A percentile compares a stretch with the other conserved stretches of the same genome.
Evolutionary conservation across 1,284 basidiomycete species (phyloP).

Genomic region (Trametes pubescens): DNA sequence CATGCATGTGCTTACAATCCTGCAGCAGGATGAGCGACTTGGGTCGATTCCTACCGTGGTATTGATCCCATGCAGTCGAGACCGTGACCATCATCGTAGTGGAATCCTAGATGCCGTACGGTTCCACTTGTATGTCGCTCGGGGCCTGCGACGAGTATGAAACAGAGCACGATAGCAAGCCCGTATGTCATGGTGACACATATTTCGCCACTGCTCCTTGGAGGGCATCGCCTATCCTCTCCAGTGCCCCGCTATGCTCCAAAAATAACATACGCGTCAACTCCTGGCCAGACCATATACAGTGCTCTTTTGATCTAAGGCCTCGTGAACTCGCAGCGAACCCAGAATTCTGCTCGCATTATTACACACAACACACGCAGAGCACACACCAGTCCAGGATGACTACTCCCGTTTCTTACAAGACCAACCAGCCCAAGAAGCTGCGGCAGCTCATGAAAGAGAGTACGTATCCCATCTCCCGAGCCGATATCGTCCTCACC

Average conservation of each 20-base stretch:
- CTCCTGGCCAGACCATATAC: neutral
- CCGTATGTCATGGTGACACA: conserved; percentile 22
- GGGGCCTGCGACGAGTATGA: too few species aligned
- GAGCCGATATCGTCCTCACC: neutral
- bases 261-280: neutral
- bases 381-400: neutral
- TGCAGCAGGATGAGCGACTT: too few species aligned
- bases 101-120: too few species aligned
- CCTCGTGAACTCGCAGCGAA: neutral
- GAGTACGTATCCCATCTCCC: conserved; percentile 17
- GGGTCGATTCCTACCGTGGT: too few species aligned
- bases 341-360: neutral
- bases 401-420: conserved; percentile 29
- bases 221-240: neutral
- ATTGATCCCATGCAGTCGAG: too few species aligned
- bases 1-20: too few species aligned
- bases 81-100: too few species aligned
- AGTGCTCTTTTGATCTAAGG: neutral
- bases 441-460: conserved; percentile 35
- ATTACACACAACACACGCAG: neutral
- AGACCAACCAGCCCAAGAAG: conserved; percentile 35
- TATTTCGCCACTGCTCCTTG: neutral
- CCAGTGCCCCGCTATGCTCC: neutral
- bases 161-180: neutral
- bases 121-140: too few species aligned